Conservation (phyloP, 2,329 filamentous ascomycete genomes). For the Camillea tinctor region DNA sequence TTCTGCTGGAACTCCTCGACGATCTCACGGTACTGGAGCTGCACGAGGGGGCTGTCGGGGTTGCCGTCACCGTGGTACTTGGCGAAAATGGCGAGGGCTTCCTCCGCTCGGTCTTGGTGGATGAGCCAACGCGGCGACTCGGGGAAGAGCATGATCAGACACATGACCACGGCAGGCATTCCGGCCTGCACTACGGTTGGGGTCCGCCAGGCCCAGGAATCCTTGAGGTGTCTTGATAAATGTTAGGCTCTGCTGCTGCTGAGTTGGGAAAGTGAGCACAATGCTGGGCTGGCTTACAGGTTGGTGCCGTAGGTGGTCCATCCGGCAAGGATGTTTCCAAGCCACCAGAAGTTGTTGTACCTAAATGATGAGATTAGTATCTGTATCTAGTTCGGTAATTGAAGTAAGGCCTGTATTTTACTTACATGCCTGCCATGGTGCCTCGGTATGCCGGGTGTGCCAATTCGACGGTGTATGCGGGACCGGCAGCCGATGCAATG, state of each 20-base stretch:
- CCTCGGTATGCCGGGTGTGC: constrained; percentile 63
- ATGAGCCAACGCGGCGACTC: constrained; percentile 37
- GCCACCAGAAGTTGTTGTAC: constrained; percentile 44
- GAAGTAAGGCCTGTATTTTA: constrained; percentile 45
- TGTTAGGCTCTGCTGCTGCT: constrained; percentile 1
- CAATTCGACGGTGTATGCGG: constrained; percentile 63
- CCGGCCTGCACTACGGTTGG: constrained; percentile 54
- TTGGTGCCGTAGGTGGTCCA: constrained; percentile 48
- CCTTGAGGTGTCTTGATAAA: constrained; percentile 38
- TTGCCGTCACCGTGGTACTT: constrained; percentile 61
- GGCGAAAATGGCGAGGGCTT: constrained; percentile 54
- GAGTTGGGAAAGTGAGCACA: background rate
- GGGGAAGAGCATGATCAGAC: constrained; percentile 36
- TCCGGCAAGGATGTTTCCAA: constrained; percentile 54
- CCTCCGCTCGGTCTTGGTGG: constrained; percentile 50
- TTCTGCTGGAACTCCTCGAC: constrained; percentile 48
- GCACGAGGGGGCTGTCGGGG: constrained; percentile 49
- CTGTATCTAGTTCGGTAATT: background rate
- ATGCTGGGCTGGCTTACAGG: constrained; percentile 16
- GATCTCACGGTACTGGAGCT: constrained; percentile 57
- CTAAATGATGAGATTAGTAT: background rate
- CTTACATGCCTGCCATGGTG: constrained; percentile 59
- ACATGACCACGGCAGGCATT: constrained; percentile 44
- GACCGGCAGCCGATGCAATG: constrained; percentile 58
- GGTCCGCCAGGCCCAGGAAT: constrained; percentile 55